A percentile compares a stretch with the other conserved stretches of the same genome.
Evolutionary conservation across 2,329 filamentous ascomycete genomes (phyloP).

Genomic region (Aspergillus japonicus): DNA sequence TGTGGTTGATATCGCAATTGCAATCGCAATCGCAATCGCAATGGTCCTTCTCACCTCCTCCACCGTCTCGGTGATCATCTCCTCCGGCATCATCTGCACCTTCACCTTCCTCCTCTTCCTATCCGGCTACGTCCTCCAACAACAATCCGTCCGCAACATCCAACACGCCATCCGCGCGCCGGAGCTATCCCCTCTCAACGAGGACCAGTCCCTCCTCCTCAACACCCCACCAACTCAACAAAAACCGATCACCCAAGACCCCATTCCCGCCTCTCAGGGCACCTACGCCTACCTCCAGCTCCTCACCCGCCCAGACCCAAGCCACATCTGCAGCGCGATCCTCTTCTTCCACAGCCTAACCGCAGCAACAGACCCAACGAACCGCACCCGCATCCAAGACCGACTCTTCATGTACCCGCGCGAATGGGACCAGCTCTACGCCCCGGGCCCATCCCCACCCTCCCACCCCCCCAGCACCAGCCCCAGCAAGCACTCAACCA

Average conservation of each 20-base stretch:
- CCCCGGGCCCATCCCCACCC: conserved; percentile 13
- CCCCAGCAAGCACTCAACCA: conserved; percentile 17
- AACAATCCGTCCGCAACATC: conserved; percentile 76
- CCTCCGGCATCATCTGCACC: conserved; percentile 58
- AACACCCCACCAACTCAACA: background rate
- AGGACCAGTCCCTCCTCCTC: background rate
- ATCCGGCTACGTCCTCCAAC: conserved; percentile 82
- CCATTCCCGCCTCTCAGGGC: conserved; percentile 11
- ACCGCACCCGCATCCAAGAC: conserved; percentile 37
- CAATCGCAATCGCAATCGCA: conserved; percentile 9
- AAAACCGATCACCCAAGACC: background rate
- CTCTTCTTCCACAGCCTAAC: conserved; percentile 44
- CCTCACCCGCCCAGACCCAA: conserved; percentile 42
- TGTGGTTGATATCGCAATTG: too few species aligned
- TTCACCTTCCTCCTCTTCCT: conserved; percentile 84
- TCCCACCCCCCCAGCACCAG: background rate
- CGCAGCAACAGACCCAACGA: conserved; percentile 17
- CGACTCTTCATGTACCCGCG: conserved; percentile 49
- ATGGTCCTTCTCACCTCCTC: conserved; percentile 50
- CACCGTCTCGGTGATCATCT: conserved; percentile 45
- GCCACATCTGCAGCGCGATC: conserved; percentile 47
- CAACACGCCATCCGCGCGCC: conserved; percentile 64
- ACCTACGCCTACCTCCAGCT: conserved; percentile 47
- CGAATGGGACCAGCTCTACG: conserved; percentile 42
- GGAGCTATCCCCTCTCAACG: conserved; percentile 1